phyloP scores from a whole-genome alignment of 805 yeast genomes.

The Saccharomycopsis oosterbeekiorum region DNA sequence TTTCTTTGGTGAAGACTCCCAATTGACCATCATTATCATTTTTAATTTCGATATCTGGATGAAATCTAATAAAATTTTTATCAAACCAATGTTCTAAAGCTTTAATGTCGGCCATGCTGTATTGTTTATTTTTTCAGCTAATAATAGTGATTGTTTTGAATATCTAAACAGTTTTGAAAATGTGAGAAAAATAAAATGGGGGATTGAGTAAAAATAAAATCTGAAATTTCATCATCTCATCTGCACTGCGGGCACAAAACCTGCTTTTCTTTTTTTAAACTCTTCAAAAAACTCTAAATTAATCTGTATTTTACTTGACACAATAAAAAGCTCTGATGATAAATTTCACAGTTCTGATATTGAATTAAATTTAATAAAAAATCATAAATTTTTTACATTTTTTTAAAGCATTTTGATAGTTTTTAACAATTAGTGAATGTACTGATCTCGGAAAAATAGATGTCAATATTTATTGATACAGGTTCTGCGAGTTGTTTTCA shows the following conservation, averaged over 20 bases:
- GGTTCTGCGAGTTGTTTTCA: not conserved
- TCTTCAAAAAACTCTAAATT: not conserved
- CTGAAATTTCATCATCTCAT: not conserved
- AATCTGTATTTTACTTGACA: not conserved
- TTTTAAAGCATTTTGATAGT: too few relatives aligned
- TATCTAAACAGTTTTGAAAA: not conserved
- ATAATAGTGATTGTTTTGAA: too few relatives aligned
- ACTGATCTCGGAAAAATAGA: too few relatives aligned
- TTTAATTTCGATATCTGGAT: slow-evolving; percentile 30
- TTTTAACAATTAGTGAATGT: too few relatives aligned
- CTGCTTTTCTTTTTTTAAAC: not conserved
- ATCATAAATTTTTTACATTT: too few relatives aligned
- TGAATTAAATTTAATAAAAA: too few relatives aligned
- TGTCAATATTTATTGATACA: not conserved
- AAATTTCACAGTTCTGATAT: too few relatives aligned
- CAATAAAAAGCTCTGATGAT: not conserved
- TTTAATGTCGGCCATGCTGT: not conserved
- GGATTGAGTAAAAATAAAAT: not conserved
- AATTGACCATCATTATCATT: slow-evolving; percentile 51
- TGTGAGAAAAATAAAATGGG: too few relatives aligned
- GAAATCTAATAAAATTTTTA: slow-evolving; percentile 8
- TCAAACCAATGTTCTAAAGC: slow-evolving; percentile 8
- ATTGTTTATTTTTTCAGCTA: not conserved
- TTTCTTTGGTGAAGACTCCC: slow-evolving; percentile 57
- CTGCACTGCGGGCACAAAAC: not conserved